Evolutionary conservation across 2,329 filamentous ascomycete species (phyloP).

Genomic region (Neofusicoccum kwambonambiense): DNA sequence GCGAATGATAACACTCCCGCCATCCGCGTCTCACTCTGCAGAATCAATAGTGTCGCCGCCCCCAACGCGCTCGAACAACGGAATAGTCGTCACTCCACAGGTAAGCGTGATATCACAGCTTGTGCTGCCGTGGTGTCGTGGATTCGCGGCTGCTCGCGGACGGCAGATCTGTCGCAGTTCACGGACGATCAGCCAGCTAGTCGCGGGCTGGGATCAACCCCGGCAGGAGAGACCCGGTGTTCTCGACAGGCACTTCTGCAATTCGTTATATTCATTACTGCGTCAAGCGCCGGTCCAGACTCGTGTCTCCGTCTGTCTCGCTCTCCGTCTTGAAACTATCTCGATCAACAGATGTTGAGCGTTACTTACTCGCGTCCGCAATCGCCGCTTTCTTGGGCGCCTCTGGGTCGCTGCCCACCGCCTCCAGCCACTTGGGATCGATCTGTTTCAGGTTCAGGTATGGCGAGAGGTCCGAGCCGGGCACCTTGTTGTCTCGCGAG

Average conservation of each 20-base stretch:
- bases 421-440: slow-evolving; percentile 43
- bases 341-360: too few relatives aligned
- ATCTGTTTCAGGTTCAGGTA: slow-evolving; percentile 42
- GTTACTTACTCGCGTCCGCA: neutral
- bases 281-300: too few relatives aligned
- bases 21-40: too few relatives aligned
- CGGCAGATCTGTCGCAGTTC: too few relatives aligned
- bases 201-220: too few relatives aligned
- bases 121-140: neutral
- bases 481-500: slow-evolving; percentile 26
- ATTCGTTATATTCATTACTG: neutral
- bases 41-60: too few relatives aligned
- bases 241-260: neutral
- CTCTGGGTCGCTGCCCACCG: slow-evolving; percentile 23
- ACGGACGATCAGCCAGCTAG: too few relatives aligned
- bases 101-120: neutral
- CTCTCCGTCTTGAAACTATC: too few relatives aligned
- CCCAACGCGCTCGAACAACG: neutral
- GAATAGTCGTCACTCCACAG: neutral
- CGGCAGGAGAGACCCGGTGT: too few relatives aligned
- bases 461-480: slow-evolving; percentile 36
- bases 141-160: too few relatives aligned
- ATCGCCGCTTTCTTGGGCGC: neutral
- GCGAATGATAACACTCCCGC: too few relatives aligned
- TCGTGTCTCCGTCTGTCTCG: too few relatives aligned